These are phyloP conservation scores for Seiridium unicorne DNA, from an alignment of 2,329 filamentous ascomycete species.

Conservation along the genomic window DNA sequence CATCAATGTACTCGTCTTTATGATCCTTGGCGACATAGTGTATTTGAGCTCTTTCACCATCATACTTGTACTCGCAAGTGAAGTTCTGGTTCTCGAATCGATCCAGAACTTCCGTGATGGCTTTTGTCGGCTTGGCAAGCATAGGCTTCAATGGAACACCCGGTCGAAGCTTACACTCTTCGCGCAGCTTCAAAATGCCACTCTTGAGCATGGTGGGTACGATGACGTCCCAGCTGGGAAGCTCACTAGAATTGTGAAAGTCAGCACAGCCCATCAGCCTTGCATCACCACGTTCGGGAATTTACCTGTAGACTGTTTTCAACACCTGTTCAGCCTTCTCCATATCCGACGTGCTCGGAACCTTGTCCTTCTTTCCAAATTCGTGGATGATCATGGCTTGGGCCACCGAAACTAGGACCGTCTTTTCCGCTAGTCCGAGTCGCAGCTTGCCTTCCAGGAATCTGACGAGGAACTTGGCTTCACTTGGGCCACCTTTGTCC, in stretches of 20 bases:
- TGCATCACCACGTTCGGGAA: background rate
- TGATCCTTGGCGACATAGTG: slow-evolving; percentile 90
- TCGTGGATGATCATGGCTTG: slow-evolving; percentile 89
- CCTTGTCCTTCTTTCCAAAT: slow-evolving; percentile 64
- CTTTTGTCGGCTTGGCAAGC: slow-evolving; percentile 97
- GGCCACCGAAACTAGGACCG: slow-evolving; percentile 83
- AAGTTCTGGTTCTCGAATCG: slow-evolving; percentile 94
- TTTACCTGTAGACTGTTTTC: slow-evolving; percentile 85
- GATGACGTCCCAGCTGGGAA: slow-evolving; percentile 94
- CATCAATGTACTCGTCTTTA: slow-evolving; percentile 64
- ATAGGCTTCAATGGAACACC: slow-evolving; percentile 97
- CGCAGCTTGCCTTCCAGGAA: slow-evolving; percentile 94
- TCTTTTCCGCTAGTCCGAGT: slow-evolving; percentile 87
- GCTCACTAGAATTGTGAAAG: slow-evolving; percentile 58
- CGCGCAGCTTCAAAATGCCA: slow-evolving; percentile 78
- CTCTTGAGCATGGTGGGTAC: slow-evolving; percentile 85
- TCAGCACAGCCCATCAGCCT: too few relatives aligned
- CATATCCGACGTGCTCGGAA: slow-evolving; percentile 72
- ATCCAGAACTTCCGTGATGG: slow-evolving; percentile 95
- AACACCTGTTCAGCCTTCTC: slow-evolving; percentile 81
- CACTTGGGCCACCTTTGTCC: slow-evolving; percentile 90
- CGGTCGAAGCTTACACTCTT: slow-evolving; percentile 87
- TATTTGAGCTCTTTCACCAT: slow-evolving; percentile 96
- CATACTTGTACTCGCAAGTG: slow-evolving; percentile 99
- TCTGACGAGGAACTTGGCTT: slow-evolving; percentile 90